Percentiles rank a stretch among this genome's conserved stretches.
These are phyloP conservation scores for Medicago lupulina DNA, from an alignment of 306 rosid species.

Conservation along the genomic window DNA sequence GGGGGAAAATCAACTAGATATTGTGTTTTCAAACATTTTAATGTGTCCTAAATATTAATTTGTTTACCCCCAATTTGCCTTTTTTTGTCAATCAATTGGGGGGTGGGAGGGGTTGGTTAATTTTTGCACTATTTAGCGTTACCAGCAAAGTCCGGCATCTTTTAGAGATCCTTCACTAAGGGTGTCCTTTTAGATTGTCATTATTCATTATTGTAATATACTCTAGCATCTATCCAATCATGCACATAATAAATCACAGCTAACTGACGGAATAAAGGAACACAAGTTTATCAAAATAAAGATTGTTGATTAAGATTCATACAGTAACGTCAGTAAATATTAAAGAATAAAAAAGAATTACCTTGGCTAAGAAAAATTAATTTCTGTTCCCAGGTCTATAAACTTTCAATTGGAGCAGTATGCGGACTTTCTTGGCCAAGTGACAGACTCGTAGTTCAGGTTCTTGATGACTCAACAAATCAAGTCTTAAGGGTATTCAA, in stretches of 20 bases:
- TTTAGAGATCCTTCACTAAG: slow-evolving; percentile 14
- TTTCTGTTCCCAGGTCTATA: slow-evolving; percentile 58
- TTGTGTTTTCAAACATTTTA: slow-evolving; percentile 23
- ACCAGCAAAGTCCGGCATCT: slow-evolving; percentile 32
- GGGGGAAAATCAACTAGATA: slow-evolving; percentile 36
- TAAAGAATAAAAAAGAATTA: slow-evolving; percentile 34
- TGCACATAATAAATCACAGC: slow-evolving; percentile 34
- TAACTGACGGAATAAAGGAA: slow-evolving; percentile 30
- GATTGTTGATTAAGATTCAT: slow-evolving; percentile 18
- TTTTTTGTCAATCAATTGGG: slow-evolving; percentile 7
- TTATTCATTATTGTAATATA: slow-evolving; percentile 24
- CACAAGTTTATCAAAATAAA: slow-evolving; percentile 33
- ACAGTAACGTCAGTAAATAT: background rate
- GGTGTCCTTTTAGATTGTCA: slow-evolving; percentile 30
- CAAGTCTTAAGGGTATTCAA: slow-evolving; percentile 53
- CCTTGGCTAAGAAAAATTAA: slow-evolving; percentile 20
- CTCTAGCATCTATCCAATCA: slow-evolving; percentile 5
- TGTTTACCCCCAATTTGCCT: slow-evolving; percentile 14
- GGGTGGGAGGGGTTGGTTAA: background rate
- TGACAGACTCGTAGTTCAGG: slow-evolving; percentile 60
- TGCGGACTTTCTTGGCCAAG: slow-evolving; percentile 65
- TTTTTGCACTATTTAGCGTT: slow-evolving; percentile 12
- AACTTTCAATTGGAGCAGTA: slow-evolving; percentile 67
- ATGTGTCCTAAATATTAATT: slow-evolving; percentile 22
- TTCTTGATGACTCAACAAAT: slow-evolving; percentile 69